These are phyloP conservation scores for Exserohilum rostratum DNA, from an alignment of 2,329 filamentous ascomycete species.

Conservation along the genomic window DNA sequence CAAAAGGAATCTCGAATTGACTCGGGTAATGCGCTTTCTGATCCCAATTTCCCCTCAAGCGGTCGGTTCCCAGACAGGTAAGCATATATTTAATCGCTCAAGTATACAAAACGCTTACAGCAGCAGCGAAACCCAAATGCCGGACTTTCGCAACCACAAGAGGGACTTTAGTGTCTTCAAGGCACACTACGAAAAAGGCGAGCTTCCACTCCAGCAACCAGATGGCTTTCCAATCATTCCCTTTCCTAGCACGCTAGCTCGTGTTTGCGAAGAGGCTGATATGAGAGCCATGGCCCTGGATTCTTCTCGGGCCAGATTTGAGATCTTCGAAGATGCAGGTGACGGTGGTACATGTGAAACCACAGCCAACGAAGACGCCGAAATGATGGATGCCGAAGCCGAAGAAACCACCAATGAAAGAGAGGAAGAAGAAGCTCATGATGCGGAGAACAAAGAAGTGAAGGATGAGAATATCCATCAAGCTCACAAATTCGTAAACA, in stretches of 20 bases:
- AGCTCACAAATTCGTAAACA: not conserved
- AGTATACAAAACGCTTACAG: not conserved
- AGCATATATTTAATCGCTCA: not conserved
- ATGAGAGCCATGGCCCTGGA: not conserved
- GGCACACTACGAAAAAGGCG: not conserved
- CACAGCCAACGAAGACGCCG: not conserved
- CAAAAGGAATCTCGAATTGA: conserved; percentile 4
- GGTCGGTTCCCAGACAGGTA: not conserved
- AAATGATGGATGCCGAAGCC: not conserved
- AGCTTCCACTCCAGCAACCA: conserved; percentile 9
- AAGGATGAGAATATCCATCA: not conserved
- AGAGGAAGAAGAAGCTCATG: not conserved
- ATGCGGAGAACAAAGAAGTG: not conserved
- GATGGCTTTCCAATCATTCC: conserved; percentile 11
- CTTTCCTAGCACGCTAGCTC: conserved; percentile 3
- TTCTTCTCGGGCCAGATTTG: not conserved
- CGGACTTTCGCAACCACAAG: not conserved
- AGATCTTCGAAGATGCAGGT: conserved; percentile 6
- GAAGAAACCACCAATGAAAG: not conserved
- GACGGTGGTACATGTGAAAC: not conserved
- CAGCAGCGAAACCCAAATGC: conserved; percentile 2
- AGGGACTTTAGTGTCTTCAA: conserved; percentile 2
- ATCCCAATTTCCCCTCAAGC: not conserved
- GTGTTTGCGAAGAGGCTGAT: conserved; percentile 7
- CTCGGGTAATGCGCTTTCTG: conserved; percentile 10